These are phyloP conservation scores for Verbena officinalis DNA, from an alignment of 257 asterid species.

Conservation along the genomic window DNA sequence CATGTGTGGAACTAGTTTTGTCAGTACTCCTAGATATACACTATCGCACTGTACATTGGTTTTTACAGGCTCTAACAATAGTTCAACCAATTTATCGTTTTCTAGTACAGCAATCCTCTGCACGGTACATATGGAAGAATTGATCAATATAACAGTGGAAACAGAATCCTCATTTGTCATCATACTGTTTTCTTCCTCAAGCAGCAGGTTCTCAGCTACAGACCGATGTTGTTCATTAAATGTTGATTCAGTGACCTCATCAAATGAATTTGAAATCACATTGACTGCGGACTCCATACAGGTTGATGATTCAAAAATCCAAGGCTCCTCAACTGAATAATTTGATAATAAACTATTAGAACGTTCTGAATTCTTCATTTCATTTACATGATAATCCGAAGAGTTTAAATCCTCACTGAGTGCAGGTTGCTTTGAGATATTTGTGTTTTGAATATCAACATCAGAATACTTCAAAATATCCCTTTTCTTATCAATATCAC, in stretches of 20 bases:
- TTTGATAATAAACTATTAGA: conserved; percentile 30
- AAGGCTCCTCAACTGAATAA: conserved; percentile 89
- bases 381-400: conserved; percentile 35
- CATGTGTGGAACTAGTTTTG: conserved; percentile 90
- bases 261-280: conserved; percentile 28
- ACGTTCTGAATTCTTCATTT: conserved; percentile 29
- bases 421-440: conserved; percentile 29
- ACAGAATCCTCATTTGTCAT: conserved; percentile 51
- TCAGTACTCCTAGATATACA: conserved; percentile 83
- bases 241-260: conserved; percentile 38
- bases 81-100: conserved; percentile 79
- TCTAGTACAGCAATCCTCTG: conserved; percentile 97
- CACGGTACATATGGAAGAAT: conserved; percentile 92
- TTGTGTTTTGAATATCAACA: conserved; percentile 38
- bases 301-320: conserved; percentile 57
- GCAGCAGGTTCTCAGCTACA: conserved; percentile 47
- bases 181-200: conserved; percentile 47
- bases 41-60: conserved; percentile 88
- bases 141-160: conserved; percentile 79
- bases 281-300: conserved; percentile 24
- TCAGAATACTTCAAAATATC: conserved; percentile 37
- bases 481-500: conserved; percentile 32
- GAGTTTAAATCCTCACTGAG: conserved; percentile 29
- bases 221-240: conserved; percentile 41
- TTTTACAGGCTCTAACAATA: conserved; percentile 93